phyloP scores from a whole-genome alignment of 2,329 filamentous ascomycete species.

The Aspergillus felis region DNA sequence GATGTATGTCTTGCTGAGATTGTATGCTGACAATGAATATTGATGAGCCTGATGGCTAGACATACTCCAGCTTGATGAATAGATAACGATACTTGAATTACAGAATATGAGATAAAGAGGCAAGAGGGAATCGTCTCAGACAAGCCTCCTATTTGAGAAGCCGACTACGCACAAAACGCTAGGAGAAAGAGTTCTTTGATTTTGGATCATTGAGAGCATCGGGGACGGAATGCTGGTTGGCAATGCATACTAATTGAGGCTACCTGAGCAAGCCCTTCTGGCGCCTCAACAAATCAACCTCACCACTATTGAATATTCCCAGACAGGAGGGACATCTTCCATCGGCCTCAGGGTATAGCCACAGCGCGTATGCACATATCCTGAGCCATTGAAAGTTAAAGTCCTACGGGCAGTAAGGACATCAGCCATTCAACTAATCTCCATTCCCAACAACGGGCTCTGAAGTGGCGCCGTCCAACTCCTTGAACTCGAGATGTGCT shows the following conservation, averaged over 20 bases:
- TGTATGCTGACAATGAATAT: not conserved
- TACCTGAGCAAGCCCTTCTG: no score
- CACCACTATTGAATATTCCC: no score
- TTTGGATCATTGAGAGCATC: not conserved
- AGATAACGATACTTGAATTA: not conserved
- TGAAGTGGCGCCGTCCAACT: conserved; percentile 10
- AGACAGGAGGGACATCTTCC: no score
- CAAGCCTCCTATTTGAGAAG: not conserved
- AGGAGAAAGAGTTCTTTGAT: not conserved
- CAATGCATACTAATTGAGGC: no score
- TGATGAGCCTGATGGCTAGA: not conserved
- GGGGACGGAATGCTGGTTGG: not conserved
- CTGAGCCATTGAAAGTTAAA: no score
- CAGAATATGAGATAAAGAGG: not conserved
- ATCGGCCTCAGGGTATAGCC: no score
- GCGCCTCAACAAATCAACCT: no score
- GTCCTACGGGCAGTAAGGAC: no score
- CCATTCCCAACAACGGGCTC: not conserved
- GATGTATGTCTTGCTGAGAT: not conserved
- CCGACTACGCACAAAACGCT: not conserved
- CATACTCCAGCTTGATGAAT: not conserved
- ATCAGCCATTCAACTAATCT: not conserved
- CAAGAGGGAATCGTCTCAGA: not conserved
- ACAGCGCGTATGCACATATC: no score
- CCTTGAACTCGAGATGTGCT: conserved; percentile 26